Conservation (phyloP, 2,329 filamentous ascomycete species). For the Iodosphaeria phyllophila region DNA sequence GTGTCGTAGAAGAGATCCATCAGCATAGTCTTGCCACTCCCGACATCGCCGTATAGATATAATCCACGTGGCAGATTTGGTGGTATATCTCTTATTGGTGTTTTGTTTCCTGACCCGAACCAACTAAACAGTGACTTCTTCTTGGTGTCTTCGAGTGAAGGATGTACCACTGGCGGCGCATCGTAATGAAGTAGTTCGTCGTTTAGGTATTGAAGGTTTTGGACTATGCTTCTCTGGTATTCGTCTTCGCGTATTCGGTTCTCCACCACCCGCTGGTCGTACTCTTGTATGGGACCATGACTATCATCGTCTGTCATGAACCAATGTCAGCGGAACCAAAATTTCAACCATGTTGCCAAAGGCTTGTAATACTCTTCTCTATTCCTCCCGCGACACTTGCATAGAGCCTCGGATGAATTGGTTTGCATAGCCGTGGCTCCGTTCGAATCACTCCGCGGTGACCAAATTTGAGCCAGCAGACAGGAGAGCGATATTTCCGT, state of each 20-base stretch:
- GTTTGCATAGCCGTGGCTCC: too few species aligned
- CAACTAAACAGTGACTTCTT: slow-evolving; percentile 39
- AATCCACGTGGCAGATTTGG: slow-evolving; percentile 67
- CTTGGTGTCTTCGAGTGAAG: slow-evolving; percentile 52
- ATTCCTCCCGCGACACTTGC: too few species aligned
- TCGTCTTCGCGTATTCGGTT: slow-evolving; percentile 70
- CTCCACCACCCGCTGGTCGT: slow-evolving; percentile 59
- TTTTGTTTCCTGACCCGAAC: slow-evolving; percentile 30
- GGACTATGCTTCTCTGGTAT: slow-evolving; percentile 82
- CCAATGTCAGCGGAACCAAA: too few species aligned
- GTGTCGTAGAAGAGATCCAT: slow-evolving; percentile 98
- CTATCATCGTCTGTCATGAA: background rate
- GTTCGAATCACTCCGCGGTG: too few species aligned
- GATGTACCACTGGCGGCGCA: slow-evolving; percentile 57
- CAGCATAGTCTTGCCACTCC: slow-evolving; percentile 95
- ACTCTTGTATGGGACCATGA: slow-evolving; percentile 65
- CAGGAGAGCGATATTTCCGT: too few species aligned
- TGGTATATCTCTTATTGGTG: slow-evolving; percentile 36
- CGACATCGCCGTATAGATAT: slow-evolving; percentile 93
- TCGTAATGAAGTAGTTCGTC: slow-evolving; percentile 60
- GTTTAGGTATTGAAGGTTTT: slow-evolving; percentile 76
- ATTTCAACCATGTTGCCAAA: too few species aligned
- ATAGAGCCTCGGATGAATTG: too few species aligned
- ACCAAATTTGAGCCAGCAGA: too few species aligned
- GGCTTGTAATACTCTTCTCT: too few species aligned